Percentiles rank a stretch among this genome's conserved stretches.
Evolutionary conservation across 169 alveolate species (phyloP).

Genomic region (Blepharisma undulans): DNA sequence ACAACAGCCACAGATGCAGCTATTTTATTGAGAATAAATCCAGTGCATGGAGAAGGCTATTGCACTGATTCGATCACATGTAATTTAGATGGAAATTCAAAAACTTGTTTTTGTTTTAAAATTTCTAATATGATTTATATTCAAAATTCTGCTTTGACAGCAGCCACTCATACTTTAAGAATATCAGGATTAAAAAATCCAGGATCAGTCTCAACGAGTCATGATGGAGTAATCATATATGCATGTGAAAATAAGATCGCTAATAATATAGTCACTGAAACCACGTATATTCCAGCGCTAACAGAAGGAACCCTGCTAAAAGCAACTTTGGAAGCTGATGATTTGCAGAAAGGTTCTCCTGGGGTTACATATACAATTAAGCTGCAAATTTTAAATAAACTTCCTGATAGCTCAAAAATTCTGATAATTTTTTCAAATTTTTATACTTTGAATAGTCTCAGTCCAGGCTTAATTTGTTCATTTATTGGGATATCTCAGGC

Average conservation of each 20-base stretch:
- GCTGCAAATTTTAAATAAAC: not conserved
- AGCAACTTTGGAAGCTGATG: not conserved
- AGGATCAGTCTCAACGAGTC: not conserved
- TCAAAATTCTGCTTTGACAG: not conserved
- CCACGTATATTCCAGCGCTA: not conserved
- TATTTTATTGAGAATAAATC: slow-evolving; percentile 17
- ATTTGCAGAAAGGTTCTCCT: not conserved
- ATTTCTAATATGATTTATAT: slow-evolving; percentile 23
- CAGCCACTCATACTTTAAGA: not conserved
- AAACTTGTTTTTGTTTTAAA: slow-evolving; percentile 12
- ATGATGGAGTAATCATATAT: not conserved
- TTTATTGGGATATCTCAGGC: not conserved
- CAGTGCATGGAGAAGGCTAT: slow-evolving; percentile 25
- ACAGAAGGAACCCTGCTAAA: slow-evolving; percentile 5
- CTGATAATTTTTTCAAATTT: not conserved
- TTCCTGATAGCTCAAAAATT: not conserved
- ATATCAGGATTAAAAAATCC: slow-evolving; percentile 16
- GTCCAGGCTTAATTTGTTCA: not conserved
- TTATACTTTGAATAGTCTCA: not conserved
- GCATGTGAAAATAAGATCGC: not conserved
- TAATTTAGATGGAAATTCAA: not conserved
- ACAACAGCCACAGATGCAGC: not conserved
- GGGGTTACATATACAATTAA: not conserved
- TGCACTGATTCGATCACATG: not conserved
- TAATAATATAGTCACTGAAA: not conserved